Evolutionary conservation across 257 asterid species (phyloP).

Genomic region (Marsdenia floribunda): DNA sequence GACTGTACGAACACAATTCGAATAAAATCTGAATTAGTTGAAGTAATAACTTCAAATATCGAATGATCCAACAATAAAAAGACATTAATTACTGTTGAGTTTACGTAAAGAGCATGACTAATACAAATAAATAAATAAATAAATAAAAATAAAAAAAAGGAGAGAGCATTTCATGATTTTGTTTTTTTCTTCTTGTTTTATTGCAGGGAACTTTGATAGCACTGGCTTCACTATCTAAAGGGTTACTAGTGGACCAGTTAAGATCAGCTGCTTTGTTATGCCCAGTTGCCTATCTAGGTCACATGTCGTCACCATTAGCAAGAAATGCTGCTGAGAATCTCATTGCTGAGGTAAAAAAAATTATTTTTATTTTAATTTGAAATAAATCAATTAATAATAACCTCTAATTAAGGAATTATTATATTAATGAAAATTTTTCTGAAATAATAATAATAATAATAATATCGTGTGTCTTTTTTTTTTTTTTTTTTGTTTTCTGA

Average conservation of each 20-base stretch:
- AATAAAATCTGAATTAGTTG: too few relatives aligned
- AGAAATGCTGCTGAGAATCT: conserved; percentile 23
- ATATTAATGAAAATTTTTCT: not conserved
- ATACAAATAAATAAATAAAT: too few relatives aligned
- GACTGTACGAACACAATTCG: too few relatives aligned
- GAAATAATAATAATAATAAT: not conserved
- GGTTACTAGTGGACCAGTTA: conserved; percentile 22
- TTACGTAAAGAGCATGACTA: too few relatives aligned
- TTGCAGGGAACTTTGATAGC: not conserved
- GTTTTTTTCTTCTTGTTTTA: not conserved
- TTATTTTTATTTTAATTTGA: too few relatives aligned
- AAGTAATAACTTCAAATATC: too few relatives aligned
- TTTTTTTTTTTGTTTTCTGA: not conserved
- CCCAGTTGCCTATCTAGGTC: conserved; percentile 21
- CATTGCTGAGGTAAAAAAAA: conserved; percentile 27
- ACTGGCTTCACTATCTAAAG: conserved; percentile 15
- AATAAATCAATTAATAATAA: too few relatives aligned
- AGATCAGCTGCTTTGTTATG: conserved; percentile 39
- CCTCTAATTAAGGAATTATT: not conserved
- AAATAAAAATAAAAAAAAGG: too few relatives aligned
- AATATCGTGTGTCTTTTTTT: too few relatives aligned
- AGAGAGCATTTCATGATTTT: too few relatives aligned
- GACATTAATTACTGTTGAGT: too few relatives aligned
- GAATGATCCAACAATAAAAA: too few relatives aligned
- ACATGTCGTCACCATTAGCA: conserved; percentile 24